Evolutionary conservation across 129 eudicot genomes (phyloP), one percentile per base, ranked within the genome.

Genomic region (Silybum marianum): DNA sequence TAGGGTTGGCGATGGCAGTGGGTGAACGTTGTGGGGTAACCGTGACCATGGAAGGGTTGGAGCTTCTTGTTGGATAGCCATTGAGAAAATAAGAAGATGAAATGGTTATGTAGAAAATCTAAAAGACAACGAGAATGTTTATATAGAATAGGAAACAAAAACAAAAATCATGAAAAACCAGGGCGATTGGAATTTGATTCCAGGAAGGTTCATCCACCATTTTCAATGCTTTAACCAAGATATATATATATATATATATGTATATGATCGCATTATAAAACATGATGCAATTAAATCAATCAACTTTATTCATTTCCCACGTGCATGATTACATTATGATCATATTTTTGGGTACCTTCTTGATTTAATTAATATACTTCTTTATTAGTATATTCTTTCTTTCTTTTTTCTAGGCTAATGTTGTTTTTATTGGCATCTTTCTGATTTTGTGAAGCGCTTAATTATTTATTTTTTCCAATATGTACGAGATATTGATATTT

Each of bases 21-120:
- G 84, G 23, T 76, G 84, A 46, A 23, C 80, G 84, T 85, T 77
- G 48, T 88, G 44, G 73, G 85, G 85, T 76, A 85, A 75, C 19
- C 93, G 84, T 39, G 85, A 85, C 89, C 91, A 85, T 54, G 88
- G 91, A n/a, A 85, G 89, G 36, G 82, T 80, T 21, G 72, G 82
- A 10, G 82, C 84, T 62, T 78, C 84, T 80, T 84, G 89, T 30
- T 86, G 90, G 86, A 69, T 78, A 6, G 92, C 81, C 97, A 92
- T 92, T 78, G 71, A 26, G 22, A 44, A 44, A 54, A 76, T 8
- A 32, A 19, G 6, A 42, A 22, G 14, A 11, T 54, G 7, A 54
- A 54, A 54, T 18, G 9, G 65, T 54, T 54, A 18, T 16, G 65
- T 1, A 14, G 65, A 44, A 54, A 18, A 18, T 18, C 9, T 10